Evolutionary conservation across 139 green algal species (phyloP).

Genomic region (Chlorella sp.): DNA sequence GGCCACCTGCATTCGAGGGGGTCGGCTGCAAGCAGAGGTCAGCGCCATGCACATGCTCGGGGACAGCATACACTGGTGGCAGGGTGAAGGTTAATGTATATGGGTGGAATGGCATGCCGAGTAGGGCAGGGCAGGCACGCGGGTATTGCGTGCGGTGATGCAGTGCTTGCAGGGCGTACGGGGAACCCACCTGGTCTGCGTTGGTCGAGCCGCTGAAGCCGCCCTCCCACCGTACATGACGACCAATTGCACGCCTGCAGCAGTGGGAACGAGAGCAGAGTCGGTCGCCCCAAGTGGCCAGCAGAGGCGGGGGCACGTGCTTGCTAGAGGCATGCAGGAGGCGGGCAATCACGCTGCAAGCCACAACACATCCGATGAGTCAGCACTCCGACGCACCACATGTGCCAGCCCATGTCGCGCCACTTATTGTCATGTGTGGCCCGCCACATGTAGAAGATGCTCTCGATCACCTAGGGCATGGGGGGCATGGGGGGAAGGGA

Average conservation of each 20-base stretch:
- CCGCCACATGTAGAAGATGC: conserved; percentile 75
- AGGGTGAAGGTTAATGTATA: background rate
- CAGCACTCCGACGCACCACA: conserved; percentile 45
- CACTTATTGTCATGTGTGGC: conserved; percentile 70
- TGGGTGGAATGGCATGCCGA: background rate
- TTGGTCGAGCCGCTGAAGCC: conserved; percentile 75
- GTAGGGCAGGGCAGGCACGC: background rate
- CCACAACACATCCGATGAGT: background rate
- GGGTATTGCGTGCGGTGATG: too few relatives aligned
- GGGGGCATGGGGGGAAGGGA: background rate
- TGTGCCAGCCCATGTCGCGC: conserved; percentile 75
- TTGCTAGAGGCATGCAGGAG: too few relatives aligned
- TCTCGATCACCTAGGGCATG: conserved; percentile 53
- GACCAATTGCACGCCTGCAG: conserved; percentile 63
- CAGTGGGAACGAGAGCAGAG: background rate
- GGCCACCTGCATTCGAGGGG: conserved; percentile 7
- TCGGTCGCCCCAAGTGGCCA: too few relatives aligned
- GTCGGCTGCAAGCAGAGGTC: background rate
- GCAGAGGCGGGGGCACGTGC: too few relatives aligned
- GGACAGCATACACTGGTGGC: background rate
- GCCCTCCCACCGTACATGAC: conserved; percentile 51
- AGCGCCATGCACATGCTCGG: background rate
- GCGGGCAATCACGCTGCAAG: background rate
- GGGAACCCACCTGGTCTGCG: conserved; percentile 40
- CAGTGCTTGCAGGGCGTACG: too few relatives aligned